Evolutionary conservation across 148 eudicot species (phyloP), one percentile per base, ranked within the genome.

Genomic region (Rhododendron simsii): DNA sequence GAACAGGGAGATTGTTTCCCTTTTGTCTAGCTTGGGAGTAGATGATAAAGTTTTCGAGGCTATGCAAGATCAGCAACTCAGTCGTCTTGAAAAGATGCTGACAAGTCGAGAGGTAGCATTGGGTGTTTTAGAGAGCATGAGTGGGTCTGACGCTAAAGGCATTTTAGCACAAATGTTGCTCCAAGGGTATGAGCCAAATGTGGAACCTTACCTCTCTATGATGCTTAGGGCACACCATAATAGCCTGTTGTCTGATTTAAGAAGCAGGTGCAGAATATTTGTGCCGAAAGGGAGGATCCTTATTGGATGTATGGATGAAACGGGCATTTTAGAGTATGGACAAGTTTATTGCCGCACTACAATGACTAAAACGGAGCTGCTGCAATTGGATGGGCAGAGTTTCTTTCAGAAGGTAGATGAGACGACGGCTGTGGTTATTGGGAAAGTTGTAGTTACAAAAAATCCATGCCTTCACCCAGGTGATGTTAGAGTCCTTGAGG

Each of bases 381-480:
- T 87, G 74, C 85, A 91, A 84, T 69, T 84, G 84, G 86, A 87
- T 10, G 92, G 91, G 71, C 90, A 91, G 84, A 87, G 77, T 55
- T 85, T 77, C 90, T 94, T 97, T 81, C 89, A 85, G 69, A 93
- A 89, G 90, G 87, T 94, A 65, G 98, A 97, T 87, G 95, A 91
- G 59, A 91, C 87, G 13, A 94, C 96, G 13, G 87, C 93, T 51
- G 87, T 97, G 50, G 65, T 97, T 73, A 88, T 65, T 75, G 98
- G 98, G 78, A 93, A 93, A 86, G 96, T 97, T 59, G 94, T 97
- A 39, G 99, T 97, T 45, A 95, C 99, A 69, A 97, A 93, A 89
- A 97, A 97, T 83, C 99, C 99, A n/a, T 97, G 99, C 90, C 92
- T 97, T 86, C 99, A 97, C 86, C 99, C 99, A 9, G 99, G 99